Conservation (phyloP, 2,329 filamentous ascomycete species). For the Amesomyces nigricolor region DNA sequence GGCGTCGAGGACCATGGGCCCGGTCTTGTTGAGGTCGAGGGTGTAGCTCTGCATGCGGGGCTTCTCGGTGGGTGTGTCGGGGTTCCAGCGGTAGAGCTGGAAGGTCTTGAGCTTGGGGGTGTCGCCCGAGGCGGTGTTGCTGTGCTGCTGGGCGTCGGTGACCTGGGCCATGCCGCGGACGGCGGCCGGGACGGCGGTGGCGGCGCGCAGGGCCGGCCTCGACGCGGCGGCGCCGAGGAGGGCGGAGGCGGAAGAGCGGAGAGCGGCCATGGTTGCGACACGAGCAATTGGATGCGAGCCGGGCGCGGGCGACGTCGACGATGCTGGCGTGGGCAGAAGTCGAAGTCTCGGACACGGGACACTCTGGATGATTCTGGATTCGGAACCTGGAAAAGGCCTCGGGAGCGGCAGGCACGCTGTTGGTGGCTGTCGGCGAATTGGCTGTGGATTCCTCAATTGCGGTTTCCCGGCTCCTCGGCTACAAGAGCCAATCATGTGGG, state of each 20-base stretch:
- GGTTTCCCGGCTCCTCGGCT: slow-evolving; percentile 24
- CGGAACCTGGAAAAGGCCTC: slow-evolving; percentile 16
- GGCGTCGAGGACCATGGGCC: slow-evolving; percentile 96
- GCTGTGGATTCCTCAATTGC: slow-evolving; percentile 17
- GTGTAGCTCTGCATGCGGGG: slow-evolving; percentile 93
- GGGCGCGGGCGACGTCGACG: slow-evolving; percentile 9
- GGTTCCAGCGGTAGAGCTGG: slow-evolving; percentile 98
- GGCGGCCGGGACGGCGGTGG: slow-evolving; percentile 20
- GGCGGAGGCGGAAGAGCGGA: slow-evolving; percentile 52
- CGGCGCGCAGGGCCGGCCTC: slow-evolving; percentile 35
- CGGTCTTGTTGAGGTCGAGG: slow-evolving; percentile 96
- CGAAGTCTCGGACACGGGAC: no score
- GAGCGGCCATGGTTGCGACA: slow-evolving; percentile 50
- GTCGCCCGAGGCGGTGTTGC: slow-evolving; percentile 54
- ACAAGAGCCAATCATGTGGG: slow-evolving; percentile 19
- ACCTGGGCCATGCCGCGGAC: slow-evolving; percentile 29
- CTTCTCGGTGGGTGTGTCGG: slow-evolving; percentile 86
- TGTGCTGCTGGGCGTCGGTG: slow-evolving; percentile 35
- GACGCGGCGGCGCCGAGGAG: slow-evolving; percentile 45
- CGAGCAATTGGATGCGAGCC: slow-evolving; percentile 10
- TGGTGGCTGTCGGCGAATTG: slow-evolving; percentile 21
- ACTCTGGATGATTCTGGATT: background rate
- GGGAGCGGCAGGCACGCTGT: slow-evolving; percentile 15
- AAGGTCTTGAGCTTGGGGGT: slow-evolving; percentile 82
- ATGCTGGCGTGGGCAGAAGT: slow-evolving; percentile 10